Percentiles rank a stretch among this genome's conserved stretches.
Evolutionary conservation across 2,329 filamentous ascomycete species (phyloP).

Genomic region (Sarocladium oryzae): DNA sequence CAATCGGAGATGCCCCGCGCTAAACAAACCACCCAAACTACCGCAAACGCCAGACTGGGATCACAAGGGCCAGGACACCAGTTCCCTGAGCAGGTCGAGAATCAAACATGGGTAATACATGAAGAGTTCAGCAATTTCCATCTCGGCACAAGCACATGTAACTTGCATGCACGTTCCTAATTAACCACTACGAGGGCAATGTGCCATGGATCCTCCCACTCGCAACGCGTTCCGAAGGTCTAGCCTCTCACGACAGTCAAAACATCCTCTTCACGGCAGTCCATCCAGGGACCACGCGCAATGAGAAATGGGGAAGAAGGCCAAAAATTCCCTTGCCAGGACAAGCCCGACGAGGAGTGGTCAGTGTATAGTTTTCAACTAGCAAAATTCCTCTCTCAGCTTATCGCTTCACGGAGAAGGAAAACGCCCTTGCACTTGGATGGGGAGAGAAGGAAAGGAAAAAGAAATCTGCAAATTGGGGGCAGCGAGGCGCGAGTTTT

Average conservation of each 20-base stretch:
- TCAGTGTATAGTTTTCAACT: slow-evolving; percentile 79
- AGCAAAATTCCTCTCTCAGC: slow-evolving; percentile 78
- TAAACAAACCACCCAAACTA: slow-evolving; percentile 17
- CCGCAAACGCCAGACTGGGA: not conserved
- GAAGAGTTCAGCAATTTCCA: too few relatives aligned
- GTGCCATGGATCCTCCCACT: too few relatives aligned
- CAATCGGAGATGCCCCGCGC: slow-evolving; percentile 24
- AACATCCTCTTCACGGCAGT: slow-evolving; percentile 31
- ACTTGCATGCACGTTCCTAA: too few relatives aligned
- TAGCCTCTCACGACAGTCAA: not conserved
- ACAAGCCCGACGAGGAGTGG: slow-evolving; percentile 61
- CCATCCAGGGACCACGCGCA: slow-evolving; percentile 25
- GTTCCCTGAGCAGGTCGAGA: not conserved
- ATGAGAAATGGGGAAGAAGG: slow-evolving; percentile 36
- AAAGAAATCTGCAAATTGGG: slow-evolving; percentile 20
- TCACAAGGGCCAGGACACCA: not conserved
- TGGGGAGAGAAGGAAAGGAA: slow-evolving; percentile 40
- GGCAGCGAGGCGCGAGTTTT: slow-evolving; percentile 22
- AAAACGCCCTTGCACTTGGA: slow-evolving; percentile 64
- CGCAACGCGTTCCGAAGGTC: too few relatives aligned
- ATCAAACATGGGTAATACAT: not conserved
- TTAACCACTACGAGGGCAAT: too few relatives aligned
- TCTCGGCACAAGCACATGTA: too few relatives aligned
- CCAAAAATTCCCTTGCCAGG: slow-evolving; percentile 69
- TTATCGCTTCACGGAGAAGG: slow-evolving; percentile 55